A percentile compares a stretch with the other conserved stretches of the same genome.
phyloP scores from a whole-genome alignment of 208 protist genomes.

The Leishmania arabica region DNA sequence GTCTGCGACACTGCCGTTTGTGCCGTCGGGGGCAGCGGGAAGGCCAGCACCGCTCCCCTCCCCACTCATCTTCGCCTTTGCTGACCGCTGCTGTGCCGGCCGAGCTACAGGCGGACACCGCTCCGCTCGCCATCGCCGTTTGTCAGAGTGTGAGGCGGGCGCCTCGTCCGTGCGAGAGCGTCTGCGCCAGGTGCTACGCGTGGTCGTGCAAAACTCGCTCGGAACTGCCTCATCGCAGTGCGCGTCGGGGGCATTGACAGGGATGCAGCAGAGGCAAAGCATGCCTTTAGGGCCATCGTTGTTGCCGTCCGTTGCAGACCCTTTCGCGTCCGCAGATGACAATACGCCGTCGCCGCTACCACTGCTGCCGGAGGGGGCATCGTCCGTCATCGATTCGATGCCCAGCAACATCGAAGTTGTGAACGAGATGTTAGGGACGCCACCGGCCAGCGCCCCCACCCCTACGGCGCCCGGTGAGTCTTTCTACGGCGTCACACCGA shows the following conservation, averaged over 20 bases:
- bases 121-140: background rate
- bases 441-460: background rate
- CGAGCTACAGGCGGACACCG: background rate
- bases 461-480: background rate
- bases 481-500: background rate
- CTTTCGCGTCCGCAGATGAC: background rate
- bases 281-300: too few relatives aligned
- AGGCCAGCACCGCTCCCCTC: background rate
- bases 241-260: background rate
- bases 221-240: background rate
- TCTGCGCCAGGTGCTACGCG: slow-evolving; percentile 32
- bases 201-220: slow-evolving; percentile 12
- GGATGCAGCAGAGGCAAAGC: background rate
- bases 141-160: background rate
- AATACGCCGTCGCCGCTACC: background rate
- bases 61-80: slow-evolving; percentile 53
- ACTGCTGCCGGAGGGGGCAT: background rate
- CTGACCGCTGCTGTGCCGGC: slow-evolving; percentile 37
- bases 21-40: background rate
- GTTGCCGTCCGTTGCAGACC: background rate
- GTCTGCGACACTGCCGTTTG: background rate
- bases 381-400: background rate
- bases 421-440: background rate
- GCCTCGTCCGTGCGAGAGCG: slow-evolving; percentile 36
- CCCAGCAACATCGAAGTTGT: background rate